A percentile compares a stretch with the other conserved stretches of the same genome.
Conservation (phyloP, 202 grass and related monocot species). For the Setaria viridis region DNA sequence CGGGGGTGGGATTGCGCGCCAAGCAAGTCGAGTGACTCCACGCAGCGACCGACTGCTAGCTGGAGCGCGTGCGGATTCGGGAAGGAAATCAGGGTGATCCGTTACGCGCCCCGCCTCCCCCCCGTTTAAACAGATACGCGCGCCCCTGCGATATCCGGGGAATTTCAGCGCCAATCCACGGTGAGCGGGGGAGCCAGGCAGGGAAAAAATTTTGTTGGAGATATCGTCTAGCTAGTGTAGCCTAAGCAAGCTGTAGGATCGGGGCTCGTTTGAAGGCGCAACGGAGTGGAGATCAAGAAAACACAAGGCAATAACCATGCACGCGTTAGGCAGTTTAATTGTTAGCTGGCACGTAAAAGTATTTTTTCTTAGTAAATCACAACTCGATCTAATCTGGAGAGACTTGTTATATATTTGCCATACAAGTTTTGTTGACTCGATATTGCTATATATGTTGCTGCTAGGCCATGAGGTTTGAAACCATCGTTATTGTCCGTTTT, state of each 20-base stretch:
- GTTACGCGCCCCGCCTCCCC: neutral
- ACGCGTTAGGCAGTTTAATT: no score
- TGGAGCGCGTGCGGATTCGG: neutral
- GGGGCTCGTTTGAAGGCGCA: no score
- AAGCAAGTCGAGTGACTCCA: constrained; percentile 8
- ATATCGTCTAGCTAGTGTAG: neutral
- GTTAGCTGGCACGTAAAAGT: neutral
- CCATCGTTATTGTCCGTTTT: no score
- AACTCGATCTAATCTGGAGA: neutral
- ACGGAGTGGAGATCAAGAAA: neutral
- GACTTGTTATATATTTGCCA: no score
- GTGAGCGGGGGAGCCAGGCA: no score
- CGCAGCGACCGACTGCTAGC: neutral
- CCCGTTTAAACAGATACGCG: neutral
- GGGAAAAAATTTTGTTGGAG: neutral
- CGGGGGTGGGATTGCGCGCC: constrained; percentile 2
- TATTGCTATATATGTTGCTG: no score
- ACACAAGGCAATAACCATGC: no score
- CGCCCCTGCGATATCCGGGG: no score
- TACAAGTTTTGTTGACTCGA: no score
- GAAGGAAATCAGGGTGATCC: neutral
- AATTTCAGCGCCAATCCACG: no score
- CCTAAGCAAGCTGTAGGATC: neutral
- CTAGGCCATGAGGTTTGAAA: no score
- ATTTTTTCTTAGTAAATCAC: no score